Evolutionary conservation across 495 filamentous ascomycete genomes (phyloP), one percentile per base, ranked within the genome.

Genomic region (Cercophora samala): DNA sequence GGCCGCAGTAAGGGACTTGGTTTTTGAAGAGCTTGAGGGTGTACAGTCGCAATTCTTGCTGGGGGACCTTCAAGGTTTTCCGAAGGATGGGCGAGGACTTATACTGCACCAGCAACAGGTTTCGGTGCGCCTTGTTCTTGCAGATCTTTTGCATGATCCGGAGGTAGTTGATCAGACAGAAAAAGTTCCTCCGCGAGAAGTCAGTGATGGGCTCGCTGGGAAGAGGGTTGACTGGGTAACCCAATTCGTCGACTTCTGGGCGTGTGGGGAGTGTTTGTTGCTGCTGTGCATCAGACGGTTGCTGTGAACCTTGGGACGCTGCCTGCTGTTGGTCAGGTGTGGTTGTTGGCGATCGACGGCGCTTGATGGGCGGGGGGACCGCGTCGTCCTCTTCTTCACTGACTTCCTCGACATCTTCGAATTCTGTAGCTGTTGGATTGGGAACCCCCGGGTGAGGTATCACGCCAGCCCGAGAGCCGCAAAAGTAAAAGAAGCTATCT

Each of bases 21-120:
- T 91, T 92, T 77, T 99, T 99, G 87, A 97, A 97, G 0, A 99
- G 86, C 74, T 99, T 99, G 72, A 99, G 88, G 8, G 94, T 96
- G 80, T 97, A 97, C 26, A 94, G 88, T 8, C 96, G 89, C 21
- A 99, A 84, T 67, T 92, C 83, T 0, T 87, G 89, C 73, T 98
- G 92, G 1, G 93, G 93, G 46, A 97, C 91, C 71, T 96, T 96
- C 32, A 99, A 86, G 5, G 88, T 85, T 74, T 97, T 96, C 64
- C 92, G 90, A 13, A 99, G 84, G 69, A 96, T 93, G 55, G 89
- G 90, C 68, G 89, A 91, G 8, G 88, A 91, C 78, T 97, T 98
- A 83, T 97, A 98, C 68, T 95, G 90, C 15, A 98, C 92, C 52
- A 99, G 88, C 3, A 97, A 82, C 11, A 98, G 83, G 74, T 96